Evolutionary conservation across 2,329 filamentous ascomycete genomes (phyloP).

Genomic region (Periconia sp.): DNA sequence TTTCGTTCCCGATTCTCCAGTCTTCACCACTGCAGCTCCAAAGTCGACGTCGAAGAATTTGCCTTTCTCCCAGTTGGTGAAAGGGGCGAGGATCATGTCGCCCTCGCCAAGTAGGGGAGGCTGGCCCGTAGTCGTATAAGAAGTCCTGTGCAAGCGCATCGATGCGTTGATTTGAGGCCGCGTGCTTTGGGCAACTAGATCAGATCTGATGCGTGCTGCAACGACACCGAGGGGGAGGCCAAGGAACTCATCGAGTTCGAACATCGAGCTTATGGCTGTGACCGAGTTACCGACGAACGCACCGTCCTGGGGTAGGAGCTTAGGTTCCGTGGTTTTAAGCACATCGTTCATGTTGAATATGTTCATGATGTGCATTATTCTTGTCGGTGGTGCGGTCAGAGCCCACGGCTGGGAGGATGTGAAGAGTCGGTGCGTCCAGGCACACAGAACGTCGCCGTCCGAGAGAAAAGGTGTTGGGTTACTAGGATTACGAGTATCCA

Average conservation of each 20-base stretch:
- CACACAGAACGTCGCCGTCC: slow-evolving; percentile 20
- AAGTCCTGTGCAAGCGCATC: background rate
- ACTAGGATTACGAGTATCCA: slow-evolving; percentile 8
- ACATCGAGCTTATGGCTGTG: slow-evolving; percentile 6
- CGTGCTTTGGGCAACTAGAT: slow-evolving; percentile 18
- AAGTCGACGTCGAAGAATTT: slow-evolving; percentile 19
- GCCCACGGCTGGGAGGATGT: slow-evolving; percentile 13
- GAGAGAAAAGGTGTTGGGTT: slow-evolving; percentile 20
- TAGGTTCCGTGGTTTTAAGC: slow-evolving; percentile 8
- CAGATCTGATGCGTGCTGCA: slow-evolving; percentile 22
- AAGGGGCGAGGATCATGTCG: slow-evolving; percentile 6
- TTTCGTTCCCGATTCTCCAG: background rate
- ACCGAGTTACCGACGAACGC: slow-evolving; percentile 21
- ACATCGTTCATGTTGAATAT: slow-evolving; percentile 26
- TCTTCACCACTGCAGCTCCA: slow-evolving; percentile 11
- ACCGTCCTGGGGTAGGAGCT: slow-evolving; percentile 12
- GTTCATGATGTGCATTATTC: slow-evolving; percentile 24
- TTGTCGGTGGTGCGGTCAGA: slow-evolving; percentile 9
- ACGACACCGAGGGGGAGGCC: slow-evolving; percentile 19
- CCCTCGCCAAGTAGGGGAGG: slow-evolving; percentile 11
- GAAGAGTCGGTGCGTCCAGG: slow-evolving; percentile 14
- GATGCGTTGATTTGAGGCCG: slow-evolving; percentile 18
- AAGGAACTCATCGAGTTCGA: slow-evolving; percentile 14
- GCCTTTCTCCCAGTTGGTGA: slow-evolving; percentile 20
- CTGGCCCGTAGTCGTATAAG: background rate